Conservation (phyloP, 495 filamentous ascomycete genomes). For the Sphaerosporella brunnea region DNA sequence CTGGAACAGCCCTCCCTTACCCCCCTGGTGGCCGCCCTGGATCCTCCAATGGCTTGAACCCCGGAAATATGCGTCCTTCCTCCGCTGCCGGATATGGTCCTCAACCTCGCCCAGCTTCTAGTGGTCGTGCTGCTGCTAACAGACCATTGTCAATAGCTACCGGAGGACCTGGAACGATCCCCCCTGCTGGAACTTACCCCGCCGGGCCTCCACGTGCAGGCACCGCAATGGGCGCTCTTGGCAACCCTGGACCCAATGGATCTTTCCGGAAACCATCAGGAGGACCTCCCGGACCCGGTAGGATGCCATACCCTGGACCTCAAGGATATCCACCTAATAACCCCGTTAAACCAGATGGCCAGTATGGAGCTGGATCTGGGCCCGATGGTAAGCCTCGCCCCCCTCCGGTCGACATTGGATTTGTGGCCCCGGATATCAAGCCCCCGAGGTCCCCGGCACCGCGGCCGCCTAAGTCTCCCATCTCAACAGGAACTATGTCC, state of each 20-base stretch:
- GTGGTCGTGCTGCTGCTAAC: slow-evolving; percentile 17
- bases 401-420: slow-evolving; percentile 21
- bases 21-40: background rate
- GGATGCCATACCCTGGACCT: slow-evolving; percentile 4
- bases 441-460: slow-evolving; percentile 6
- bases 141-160: slow-evolving; percentile 20
- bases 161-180: slow-evolving; percentile 18
- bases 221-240: slow-evolving; percentile 12
- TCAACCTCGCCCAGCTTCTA: slow-evolving; percentile 17
- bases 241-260: slow-evolving; percentile 3
- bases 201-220: slow-evolving; percentile 13
- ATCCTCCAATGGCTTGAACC: slow-evolving; percentile 3
- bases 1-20: slow-evolving; percentile 5
- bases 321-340: slow-evolving; percentile 11
- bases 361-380: slow-evolving; percentile 6
- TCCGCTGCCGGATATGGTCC: slow-evolving; percentile 8
- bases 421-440: slow-evolving; percentile 20
- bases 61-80: slow-evolving; percentile 5
- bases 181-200: slow-evolving; percentile 23
- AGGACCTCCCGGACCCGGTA: background rate
- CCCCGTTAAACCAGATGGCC: slow-evolving; percentile 5
- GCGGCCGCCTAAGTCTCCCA: slow-evolving; percentile 20
- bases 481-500: slow-evolving; percentile 16
- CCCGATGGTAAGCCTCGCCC: slow-evolving; percentile 5
- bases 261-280: background rate